phyloP scores from a whole-genome alignment of 108 stramenopile species.

The Pseudonitzschia multiseries region DNA sequence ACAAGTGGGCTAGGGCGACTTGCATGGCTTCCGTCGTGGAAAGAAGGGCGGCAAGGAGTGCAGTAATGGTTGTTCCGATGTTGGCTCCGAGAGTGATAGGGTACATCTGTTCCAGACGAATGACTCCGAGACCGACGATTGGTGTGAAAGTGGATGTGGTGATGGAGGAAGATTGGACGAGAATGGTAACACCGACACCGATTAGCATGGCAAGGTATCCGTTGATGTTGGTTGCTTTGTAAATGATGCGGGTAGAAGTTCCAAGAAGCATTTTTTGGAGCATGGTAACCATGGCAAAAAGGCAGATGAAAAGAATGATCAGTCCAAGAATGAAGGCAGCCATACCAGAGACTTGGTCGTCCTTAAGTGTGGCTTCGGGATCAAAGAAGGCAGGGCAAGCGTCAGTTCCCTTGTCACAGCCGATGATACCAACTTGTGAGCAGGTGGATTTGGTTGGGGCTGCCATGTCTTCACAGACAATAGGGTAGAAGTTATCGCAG shows the following conservation, averaged over 20 bases:
- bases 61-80: constrained; percentile 85
- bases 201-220: constrained; percentile 78
- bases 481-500: constrained; percentile 70
- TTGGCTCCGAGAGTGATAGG: constrained; percentile 89
- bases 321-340: constrained; percentile 72
- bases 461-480: constrained; percentile 41
- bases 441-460: constrained; percentile 54
- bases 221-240: constrained; percentile 87
- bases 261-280: constrained; percentile 77
- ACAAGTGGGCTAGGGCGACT: constrained; percentile 77
- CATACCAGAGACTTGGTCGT: constrained; percentile 71
- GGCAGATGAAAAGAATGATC: constrained; percentile 69
- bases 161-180: constrained; percentile 84
- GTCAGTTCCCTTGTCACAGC: constrained; percentile 55
- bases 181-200: constrained; percentile 76
- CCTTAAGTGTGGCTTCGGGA: constrained; percentile 51
- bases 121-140: constrained; percentile 74
- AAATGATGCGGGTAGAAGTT: constrained; percentile 73
- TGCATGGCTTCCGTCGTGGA: constrained; percentile 55
- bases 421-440: constrained; percentile 60
- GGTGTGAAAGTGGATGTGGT: constrained; percentile 85
- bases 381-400: constrained; percentile 82
- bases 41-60: constrained; percentile 55
- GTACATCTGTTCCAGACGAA: constrained; percentile 76
- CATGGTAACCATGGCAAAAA: constrained; percentile 75